Percentiles rank a stretch among this genome's conserved stretches.
phyloP scores from a whole-genome alignment of 2,329 filamentous ascomycete species.

The Penicillium sp. region DNA sequence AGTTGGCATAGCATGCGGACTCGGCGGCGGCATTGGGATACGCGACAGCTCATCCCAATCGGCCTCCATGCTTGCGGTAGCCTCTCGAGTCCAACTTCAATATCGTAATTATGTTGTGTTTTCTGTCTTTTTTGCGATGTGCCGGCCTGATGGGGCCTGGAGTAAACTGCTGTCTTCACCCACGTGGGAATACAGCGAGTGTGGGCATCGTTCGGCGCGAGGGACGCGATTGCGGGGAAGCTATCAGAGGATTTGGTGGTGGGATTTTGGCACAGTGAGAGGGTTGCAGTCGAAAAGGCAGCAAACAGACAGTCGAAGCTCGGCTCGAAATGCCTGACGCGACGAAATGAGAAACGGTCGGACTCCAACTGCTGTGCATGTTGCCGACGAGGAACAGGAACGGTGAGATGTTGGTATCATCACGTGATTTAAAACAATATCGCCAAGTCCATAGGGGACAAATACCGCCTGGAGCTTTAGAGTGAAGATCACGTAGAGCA shows the following conservation, averaged over 20 bases:
- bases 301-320: neutral
- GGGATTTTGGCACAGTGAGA: neutral
- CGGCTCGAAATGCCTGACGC: slow-evolving; percentile 6
- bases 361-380: slow-evolving; percentile 4
- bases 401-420: slow-evolving; percentile 14
- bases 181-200: slow-evolving; percentile 33
- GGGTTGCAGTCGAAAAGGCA: neutral
- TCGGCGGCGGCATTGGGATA: slow-evolving; percentile 76
- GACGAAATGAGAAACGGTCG: slow-evolving; percentile 9
- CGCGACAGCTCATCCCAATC: slow-evolving; percentile 69
- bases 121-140: neutral
- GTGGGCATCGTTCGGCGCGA: slow-evolving; percentile 36
- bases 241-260: slow-evolving; percentile 14
- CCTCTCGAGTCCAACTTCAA: slow-evolving; percentile 18
- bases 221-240: slow-evolving; percentile 41
- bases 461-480: neutral
- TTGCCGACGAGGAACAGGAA: slow-evolving; percentile 11
- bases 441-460: neutral
- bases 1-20: slow-evolving; percentile 67
- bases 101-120: neutral
- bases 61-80: slow-evolving; percentile 44
- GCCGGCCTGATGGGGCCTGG: neutral
- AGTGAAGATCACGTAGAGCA: neutral
- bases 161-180: slow-evolving; percentile 27
- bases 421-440: slow-evolving; percentile 13